Evolutionary conservation across 805 yeast species (phyloP), one percentile per base, ranked within the genome.

Genomic region (Tetrapisispora fleetii): DNA sequence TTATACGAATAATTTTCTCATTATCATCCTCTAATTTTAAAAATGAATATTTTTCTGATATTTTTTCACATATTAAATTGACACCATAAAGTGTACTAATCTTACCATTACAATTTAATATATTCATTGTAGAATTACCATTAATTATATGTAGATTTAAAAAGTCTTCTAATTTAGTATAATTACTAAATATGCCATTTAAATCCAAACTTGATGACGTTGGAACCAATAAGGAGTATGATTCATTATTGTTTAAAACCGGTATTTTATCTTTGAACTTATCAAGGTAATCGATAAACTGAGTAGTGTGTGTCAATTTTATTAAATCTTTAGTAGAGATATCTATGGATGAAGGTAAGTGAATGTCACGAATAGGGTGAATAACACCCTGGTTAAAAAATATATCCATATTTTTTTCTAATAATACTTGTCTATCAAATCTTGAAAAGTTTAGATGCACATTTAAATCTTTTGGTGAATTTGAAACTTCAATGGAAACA

Each of bases 381-480:
- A 85, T 78, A 0, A 90, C 95, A 1, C 98, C 98, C 61, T 85
- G 83, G 53, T 78, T 80, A 61, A 85, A 90, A 14, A 90, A 59
- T 7, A 86, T 75, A 60, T 90, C 96, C 1, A 78, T 65, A 50
- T 77, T 73, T 46, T 72, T 51, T 37, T 54, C 37, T 4, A 69
- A 41, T 7, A 52, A 39, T 8, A 65, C 39, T 10, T 53, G 54
- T 13, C 59, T 55, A 35, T 52, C 52, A 8, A 61, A 52, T 18
- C 64, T 50, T 30, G 54, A 54, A 7, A 59, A 22, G n/a, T 43
- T 28, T 18, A 47, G 21, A 37, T 24, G 3, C 10, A 41, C 3
- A 21, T 14, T 9, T 27, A 11, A 19, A 8, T 17, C 28, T 4
- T 40, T n/a, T 40, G 33, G 35, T 2, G 16, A 17, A 40, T 40